Conservation (phyloP, 805 yeast species). For the Spathaspora arborariae region DNA sequence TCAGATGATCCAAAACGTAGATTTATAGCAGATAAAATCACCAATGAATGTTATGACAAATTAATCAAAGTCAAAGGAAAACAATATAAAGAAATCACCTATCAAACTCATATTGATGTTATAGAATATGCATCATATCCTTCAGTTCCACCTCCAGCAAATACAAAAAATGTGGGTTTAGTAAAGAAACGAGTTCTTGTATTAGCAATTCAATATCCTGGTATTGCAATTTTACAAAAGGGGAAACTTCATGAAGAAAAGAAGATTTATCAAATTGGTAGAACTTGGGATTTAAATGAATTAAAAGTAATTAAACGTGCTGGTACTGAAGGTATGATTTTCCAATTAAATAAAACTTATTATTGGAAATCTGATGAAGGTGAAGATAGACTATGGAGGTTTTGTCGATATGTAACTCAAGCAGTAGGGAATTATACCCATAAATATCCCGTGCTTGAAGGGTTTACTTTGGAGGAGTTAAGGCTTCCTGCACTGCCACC, state of each 20-base stretch:
- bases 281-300: constrained; percentile 86
- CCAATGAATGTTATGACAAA: constrained; percentile 37
- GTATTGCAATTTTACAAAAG: constrained; percentile 73
- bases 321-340: constrained; percentile 52
- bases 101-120: constrained; percentile 72
- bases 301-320: constrained; percentile 51
- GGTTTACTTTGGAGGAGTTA: constrained; percentile 16
- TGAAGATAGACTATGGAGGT: constrained; percentile 31
- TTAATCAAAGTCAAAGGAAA: constrained; percentile 19
- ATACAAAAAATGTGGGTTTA: constrained; percentile 34
- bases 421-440: constrained; percentile 34
- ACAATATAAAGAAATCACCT: constrained; percentile 35
- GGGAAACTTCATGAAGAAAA: constrained; percentile 72
- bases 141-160: constrained; percentile 54
- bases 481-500: neutral
- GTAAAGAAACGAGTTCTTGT: constrained; percentile 59
- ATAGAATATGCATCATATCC: constrained; percentile 74
- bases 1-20: constrained; percentile 4
- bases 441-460: constrained; percentile 33
- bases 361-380: constrained; percentile 61
- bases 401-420: constrained; percentile 28
- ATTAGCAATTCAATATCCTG: constrained; percentile 59
- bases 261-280: constrained; percentile 79
- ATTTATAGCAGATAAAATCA: constrained; percentile 25
- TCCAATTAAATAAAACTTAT: constrained; percentile 70